Evolutionary conservation across 805 yeast genomes (phyloP), one percentile per base, ranked within the genome.

Genomic region (Candida yuanshanica): DNA sequence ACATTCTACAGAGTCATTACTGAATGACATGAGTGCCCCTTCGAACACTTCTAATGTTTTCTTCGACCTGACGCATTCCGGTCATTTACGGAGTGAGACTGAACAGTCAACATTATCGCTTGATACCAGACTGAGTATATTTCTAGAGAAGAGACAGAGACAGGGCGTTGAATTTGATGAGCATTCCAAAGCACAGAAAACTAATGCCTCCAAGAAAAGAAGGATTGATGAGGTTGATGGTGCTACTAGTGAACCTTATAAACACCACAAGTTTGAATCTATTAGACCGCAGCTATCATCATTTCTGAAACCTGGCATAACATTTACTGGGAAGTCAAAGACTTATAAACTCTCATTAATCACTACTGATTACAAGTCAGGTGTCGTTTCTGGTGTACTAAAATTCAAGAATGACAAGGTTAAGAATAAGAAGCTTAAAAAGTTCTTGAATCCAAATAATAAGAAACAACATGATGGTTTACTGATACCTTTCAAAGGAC

Each of bases 271-370:
- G 16, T 49, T 52, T 12, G 41, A 41, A 1, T n/a, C 24, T 3
- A 48, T 50, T 14, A 37, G 55, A 36, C 45, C 50, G 1, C 26
- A 16, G 4, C 32, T 37, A 0, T 42, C 46, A 16, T 46, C 55
- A 2, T 53, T 49, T 14, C 26, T 55, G 31, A 45, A 41, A 23
- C 36, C 52, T 14, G 58, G 59, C 1, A 12, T 38, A 7, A 33
- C 35, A 12, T 50, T 42, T 27, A 27, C 17, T 23, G 49, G 48
- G 5, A 40, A 37, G 8, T 34, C 9, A 12, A 36, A 22, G 32
- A 13, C 7, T 26, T 41, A 37, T 17, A 17, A 20, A 4, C n/a
- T 42, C 13, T 29, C 48, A 4, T 43, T 54, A 21, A 11, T 46
- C 4, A 17, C 36, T 20, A 36, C 43, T 4, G 34, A 44, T 29